Conservation (phyloP, 2,329 filamentous ascomycete genomes). For the Monilinia fructicola region DNA sequence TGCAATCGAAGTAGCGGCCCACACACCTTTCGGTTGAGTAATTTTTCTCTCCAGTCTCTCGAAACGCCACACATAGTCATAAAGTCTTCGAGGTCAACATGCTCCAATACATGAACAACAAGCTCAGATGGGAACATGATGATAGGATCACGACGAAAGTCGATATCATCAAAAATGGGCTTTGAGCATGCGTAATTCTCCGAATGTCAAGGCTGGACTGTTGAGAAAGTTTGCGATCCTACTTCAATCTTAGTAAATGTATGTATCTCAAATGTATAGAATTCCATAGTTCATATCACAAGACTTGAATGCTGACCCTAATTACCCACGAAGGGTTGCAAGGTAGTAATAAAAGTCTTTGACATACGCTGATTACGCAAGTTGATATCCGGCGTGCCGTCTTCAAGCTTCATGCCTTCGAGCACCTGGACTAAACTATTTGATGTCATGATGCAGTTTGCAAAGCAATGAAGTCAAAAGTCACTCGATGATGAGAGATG, state of each 20-base stretch:
- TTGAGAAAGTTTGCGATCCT: constrained; percentile 17
- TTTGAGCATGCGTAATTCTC: constrained; percentile 9
- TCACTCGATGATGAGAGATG: background rate
- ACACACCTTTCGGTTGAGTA: constrained; percentile 29
- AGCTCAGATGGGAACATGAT: constrained; percentile 32
- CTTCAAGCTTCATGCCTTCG: constrained; percentile 4
- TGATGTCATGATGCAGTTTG: constrained; percentile 5
- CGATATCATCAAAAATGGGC: constrained; percentile 22
- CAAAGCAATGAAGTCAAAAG: background rate
- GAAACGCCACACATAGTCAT: constrained; percentile 32
- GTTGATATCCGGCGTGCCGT: constrained; percentile 13
- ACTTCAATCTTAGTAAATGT: background rate
- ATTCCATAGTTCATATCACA: background rate
- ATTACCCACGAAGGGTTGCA: too few species aligned
- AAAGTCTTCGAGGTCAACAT: constrained; percentile 35
- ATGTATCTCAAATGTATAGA: background rate
- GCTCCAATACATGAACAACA: constrained; percentile 25
- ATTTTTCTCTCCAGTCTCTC: constrained; percentile 30
- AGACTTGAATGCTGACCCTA: background rate
- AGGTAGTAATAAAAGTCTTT: background rate
- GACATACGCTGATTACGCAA: constrained; percentile 21
- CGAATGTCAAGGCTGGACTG: constrained; percentile 5
- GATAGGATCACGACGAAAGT: constrained; percentile 7
- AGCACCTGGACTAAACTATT: background rate
- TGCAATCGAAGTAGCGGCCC: constrained; percentile 27